Conservation (phyloP, 805 yeast genomes). For the Nakazawaea siamensis region DNA sequence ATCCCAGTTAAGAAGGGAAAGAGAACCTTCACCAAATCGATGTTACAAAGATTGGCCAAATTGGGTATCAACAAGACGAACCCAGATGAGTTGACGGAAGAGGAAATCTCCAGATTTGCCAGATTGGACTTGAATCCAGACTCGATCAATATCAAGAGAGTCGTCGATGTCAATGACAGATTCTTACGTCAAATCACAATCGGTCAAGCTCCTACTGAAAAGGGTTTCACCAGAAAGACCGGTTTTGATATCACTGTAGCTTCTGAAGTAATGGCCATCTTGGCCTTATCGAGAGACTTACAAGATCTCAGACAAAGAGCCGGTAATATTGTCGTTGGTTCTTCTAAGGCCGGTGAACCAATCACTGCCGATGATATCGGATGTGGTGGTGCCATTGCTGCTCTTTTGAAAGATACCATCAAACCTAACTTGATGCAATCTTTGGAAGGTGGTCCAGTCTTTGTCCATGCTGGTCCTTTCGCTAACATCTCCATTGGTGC, state of each 20-base stretch:
- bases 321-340: slow-evolving; percentile 69
- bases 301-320: slow-evolving; percentile 67
- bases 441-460: slow-evolving; percentile 80
- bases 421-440: slow-evolving; percentile 87
- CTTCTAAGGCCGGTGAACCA: slow-evolving; percentile 61
- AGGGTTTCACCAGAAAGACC: slow-evolving; percentile 61
- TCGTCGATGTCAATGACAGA: slow-evolving; percentile 79
- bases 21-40: slow-evolving; percentile 58
- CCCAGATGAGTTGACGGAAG: slow-evolving; percentile 65
- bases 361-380: slow-evolving; percentile 80
- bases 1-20: slow-evolving; percentile 70
- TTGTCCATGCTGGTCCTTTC: slow-evolving; percentile 85
- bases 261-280: slow-evolving; percentile 78
- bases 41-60: slow-evolving; percentile 59
- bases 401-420: slow-evolving; percentile 71
- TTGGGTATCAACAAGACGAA: slow-evolving; percentile 62
- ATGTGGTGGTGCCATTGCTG: slow-evolving; percentile 81
- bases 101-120: slow-evolving; percentile 57
- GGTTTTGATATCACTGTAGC: slow-evolving; percentile 86
- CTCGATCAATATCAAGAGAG: slow-evolving; percentile 75
- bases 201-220: slow-evolving; percentile 78
- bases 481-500: slow-evolving; percentile 88
- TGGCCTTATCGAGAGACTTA: slow-evolving; percentile 65
- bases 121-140: slow-evolving; percentile 73
- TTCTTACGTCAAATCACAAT: slow-evolving; percentile 70